Percentiles rank a stretch among this genome's conserved stretches.
These are phyloP conservation scores for Huntiella decipiens DNA, from an alignment of 2,329 filamentous ascomycete species.

Conservation along the genomic window DNA sequence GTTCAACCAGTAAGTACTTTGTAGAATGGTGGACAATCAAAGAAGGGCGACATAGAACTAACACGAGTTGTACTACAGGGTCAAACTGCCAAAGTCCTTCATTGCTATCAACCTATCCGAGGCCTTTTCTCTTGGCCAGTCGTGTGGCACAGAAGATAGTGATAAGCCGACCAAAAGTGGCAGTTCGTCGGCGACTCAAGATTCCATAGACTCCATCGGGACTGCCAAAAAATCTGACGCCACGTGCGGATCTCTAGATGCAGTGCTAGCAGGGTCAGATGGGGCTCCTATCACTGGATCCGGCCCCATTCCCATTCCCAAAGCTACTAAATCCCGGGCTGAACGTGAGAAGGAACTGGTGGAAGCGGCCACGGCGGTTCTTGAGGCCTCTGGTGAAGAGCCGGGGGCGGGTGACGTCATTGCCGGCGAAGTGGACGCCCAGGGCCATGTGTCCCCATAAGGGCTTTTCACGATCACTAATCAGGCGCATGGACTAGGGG, in stretches of 20 bases:
- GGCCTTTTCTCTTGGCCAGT: constrained; percentile 39
- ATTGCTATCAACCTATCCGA: constrained; percentile 45
- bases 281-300: not conserved
- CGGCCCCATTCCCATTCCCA: not conserved
- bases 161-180: not conserved
- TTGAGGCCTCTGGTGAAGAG: constrained; percentile 12
- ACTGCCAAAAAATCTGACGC: not conserved
- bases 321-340: not conserved
- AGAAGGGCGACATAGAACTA: constrained; percentile 10
- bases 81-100: constrained; percentile 48
- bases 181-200: not conserved
- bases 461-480: not conserved
- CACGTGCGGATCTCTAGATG: not conserved
- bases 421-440: constrained; percentile 9
- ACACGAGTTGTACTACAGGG: constrained; percentile 21
- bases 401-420: constrained; percentile 11
- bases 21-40: not conserved
- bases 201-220: not conserved
- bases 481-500: not conserved
- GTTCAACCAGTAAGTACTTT: constrained; percentile 62
- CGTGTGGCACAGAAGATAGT: constrained; percentile 26
- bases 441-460: constrained; percentile 8
- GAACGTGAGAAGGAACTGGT: not conserved
- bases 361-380: constrained; percentile 7
- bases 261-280: too few species aligned